Conservation (phyloP, 495 filamentous ascomycete species). For the Penicillium fimorum region DNA sequence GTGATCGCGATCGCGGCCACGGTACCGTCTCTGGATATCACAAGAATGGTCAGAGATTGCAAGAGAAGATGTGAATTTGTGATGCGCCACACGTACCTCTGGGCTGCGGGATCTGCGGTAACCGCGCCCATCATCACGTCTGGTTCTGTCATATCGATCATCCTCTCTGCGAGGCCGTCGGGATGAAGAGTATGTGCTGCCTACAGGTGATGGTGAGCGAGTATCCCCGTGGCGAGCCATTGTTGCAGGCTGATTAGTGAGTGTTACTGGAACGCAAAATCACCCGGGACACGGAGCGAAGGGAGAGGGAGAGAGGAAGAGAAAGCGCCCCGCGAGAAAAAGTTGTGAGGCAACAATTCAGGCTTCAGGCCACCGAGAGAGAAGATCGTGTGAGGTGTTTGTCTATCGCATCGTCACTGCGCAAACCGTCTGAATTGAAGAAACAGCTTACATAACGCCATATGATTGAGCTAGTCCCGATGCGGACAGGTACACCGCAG, state of each 20-base stretch:
- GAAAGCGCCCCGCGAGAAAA: not conserved
- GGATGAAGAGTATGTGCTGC: slow-evolving; percentile 76
- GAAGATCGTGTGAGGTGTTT: slow-evolving; percentile 7
- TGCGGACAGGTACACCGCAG: slow-evolving; percentile 28
- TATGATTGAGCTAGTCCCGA: slow-evolving; percentile 19
- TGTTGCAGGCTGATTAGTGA: slow-evolving; percentile 64
- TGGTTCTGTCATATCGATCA: slow-evolving; percentile 65
- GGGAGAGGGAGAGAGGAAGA: not conserved
- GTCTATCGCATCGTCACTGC: slow-evolving; percentile 2
- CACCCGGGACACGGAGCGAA: slow-evolving; percentile 26
- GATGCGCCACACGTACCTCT: slow-evolving; percentile 55
- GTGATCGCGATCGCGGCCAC: slow-evolving; percentile 55
- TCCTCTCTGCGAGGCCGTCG: slow-evolving; percentile 72
- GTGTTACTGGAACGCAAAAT: slow-evolving; percentile 56
- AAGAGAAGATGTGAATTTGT: not conserved
- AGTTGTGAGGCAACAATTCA: not conserved
- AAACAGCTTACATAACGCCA: slow-evolving; percentile 18
- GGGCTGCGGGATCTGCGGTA: slow-evolving; percentile 69
- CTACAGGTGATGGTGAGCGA: slow-evolving; percentile 95
- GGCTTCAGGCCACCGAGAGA: not conserved
- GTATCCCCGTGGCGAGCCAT: slow-evolving; percentile 91
- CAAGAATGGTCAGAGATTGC: slow-evolving; percentile 29
- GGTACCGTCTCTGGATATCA: slow-evolving; percentile 55
- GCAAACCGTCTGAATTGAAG: slow-evolving; percentile 2
- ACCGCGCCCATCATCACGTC: slow-evolving; percentile 60